A percentile compares a stretch with the other conserved stretches of the same genome.
Conservation (phyloP, 176 grass and related monocot genomes). For the Dactylis glomerata region DNA sequence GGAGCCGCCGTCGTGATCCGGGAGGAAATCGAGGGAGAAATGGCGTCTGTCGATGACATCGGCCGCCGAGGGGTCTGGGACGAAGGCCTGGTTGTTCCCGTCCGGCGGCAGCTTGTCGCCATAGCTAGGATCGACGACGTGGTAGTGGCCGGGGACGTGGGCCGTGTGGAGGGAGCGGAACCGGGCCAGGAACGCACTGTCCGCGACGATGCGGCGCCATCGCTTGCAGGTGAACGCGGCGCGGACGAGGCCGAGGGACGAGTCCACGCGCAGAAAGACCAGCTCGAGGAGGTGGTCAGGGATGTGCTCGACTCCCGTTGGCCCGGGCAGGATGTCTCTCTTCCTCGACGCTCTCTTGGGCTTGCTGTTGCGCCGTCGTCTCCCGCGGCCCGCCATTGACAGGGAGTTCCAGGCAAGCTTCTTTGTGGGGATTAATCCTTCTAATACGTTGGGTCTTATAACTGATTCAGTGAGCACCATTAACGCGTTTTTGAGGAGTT, state of each 20-base stretch:
- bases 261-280: neutral
- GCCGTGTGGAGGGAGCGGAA: neutral
- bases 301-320: neutral
- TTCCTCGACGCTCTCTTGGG: neutral
- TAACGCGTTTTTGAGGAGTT: neutral
- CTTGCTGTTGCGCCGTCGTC: neutral
- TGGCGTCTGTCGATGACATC: neutral
- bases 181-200: neutral
- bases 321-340: neutral
- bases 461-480: neutral
- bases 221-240: neutral
- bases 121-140: neutral
- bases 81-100: neutral
- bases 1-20: neutral
- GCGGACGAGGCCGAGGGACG: neutral
- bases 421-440: neutral
- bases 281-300: constrained; percentile 6
- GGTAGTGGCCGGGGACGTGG: neutral
- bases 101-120: neutral
- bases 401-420: neutral
- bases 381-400: neutral
- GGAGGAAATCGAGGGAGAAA: constrained; percentile 12
- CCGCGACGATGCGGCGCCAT: neutral
- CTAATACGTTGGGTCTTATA: neutral
- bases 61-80: neutral